Evolutionary conservation across 140 eudicot species (phyloP).

Genomic region (Senecio squalidus): DNA sequence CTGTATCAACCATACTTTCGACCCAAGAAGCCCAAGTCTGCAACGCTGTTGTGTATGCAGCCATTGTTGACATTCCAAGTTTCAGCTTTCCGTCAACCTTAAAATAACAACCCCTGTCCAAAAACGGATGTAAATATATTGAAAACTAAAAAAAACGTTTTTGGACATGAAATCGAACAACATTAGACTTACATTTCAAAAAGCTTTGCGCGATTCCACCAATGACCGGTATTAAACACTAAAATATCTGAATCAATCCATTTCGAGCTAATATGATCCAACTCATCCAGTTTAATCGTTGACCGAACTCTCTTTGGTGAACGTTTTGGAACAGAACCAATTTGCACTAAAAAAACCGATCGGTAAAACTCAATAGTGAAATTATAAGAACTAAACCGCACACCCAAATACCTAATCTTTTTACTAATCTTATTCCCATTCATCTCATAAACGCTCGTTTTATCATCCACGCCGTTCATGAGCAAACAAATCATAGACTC

Average conservation of each 20-base stretch:
- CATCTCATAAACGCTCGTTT: slow-evolving; percentile 71
- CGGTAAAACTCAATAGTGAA: slow-evolving; percentile 79
- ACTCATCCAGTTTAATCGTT: slow-evolving; percentile 59
- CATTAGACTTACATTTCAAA: slow-evolving; percentile 58
- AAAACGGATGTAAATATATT: slow-evolving; percentile 3
- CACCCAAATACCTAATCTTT: slow-evolving; percentile 72
- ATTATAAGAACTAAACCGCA: slow-evolving; percentile 52
- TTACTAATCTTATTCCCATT: slow-evolving; percentile 69
- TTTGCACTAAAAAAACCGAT: slow-evolving; percentile 68
- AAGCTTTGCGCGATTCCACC: slow-evolving; percentile 95
- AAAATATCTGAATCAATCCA: slow-evolving; percentile 81
- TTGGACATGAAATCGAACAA: too few species aligned
- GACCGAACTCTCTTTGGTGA: slow-evolving; percentile 71
- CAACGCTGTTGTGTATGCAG: slow-evolving; percentile 72
- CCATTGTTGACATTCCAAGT: slow-evolving; percentile 73
- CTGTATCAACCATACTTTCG: slow-evolving; percentile 51
- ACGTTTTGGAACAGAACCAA: slow-evolving; percentile 57
- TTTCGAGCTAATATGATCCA: slow-evolving; percentile 59
- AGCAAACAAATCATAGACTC: slow-evolving; percentile 91
- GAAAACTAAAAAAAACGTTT: too few species aligned
- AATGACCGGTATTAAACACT: slow-evolving; percentile 90
- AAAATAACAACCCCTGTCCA: slow-evolving; percentile 86
- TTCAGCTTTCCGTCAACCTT: slow-evolving; percentile 60
- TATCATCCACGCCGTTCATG: slow-evolving; percentile 81
- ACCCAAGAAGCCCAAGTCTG: slow-evolving; percentile 93